Evolutionary conservation across 257 asterid species (phyloP).

Genomic region (Hygrophila difformis): DNA sequence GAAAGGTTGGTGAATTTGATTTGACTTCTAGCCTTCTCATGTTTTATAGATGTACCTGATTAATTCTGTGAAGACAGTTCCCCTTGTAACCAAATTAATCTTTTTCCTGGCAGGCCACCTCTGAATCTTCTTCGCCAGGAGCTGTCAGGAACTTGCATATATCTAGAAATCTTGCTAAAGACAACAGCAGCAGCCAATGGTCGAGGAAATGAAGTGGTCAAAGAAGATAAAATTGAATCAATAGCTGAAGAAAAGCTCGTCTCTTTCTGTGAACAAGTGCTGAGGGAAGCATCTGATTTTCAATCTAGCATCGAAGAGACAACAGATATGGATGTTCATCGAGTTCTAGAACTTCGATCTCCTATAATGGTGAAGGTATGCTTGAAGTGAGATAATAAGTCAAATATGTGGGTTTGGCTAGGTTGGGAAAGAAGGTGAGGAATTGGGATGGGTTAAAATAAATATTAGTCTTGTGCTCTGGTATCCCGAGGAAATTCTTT

Average conservation of each 20-base stretch:
- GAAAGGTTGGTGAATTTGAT: constrained; percentile 53
- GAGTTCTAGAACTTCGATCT: constrained; percentile 82
- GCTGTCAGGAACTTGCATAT: constrained; percentile 79
- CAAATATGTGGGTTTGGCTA: not conserved
- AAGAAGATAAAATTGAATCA: constrained; percentile 60
- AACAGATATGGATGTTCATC: constrained; percentile 73
- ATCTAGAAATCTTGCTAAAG: constrained; percentile 87
- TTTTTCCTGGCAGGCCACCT: constrained; percentile 63
- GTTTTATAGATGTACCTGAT: constrained; percentile 12
- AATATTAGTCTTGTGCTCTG: no score
- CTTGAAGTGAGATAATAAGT: not conserved
- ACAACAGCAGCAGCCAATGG: constrained; percentile 38
- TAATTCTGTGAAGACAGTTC: constrained; percentile 1
- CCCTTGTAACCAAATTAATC: constrained; percentile 3
- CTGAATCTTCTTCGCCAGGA: constrained; percentile 96
- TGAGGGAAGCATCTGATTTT: constrained; percentile 84
- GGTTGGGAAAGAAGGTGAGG: no score
- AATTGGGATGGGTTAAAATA: no score
- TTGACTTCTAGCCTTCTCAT: not conserved
- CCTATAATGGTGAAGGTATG: constrained; percentile 88
- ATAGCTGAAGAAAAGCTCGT: constrained; percentile 82
- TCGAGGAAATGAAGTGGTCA: constrained; percentile 23
- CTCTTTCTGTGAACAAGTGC: constrained; percentile 78
- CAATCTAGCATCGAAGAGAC: constrained; percentile 75
- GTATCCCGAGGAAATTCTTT: no score